These are phyloP conservation scores for Cyclostephanos invisitatus DNA, from an alignment of 108 stramenopile genomes.

Conservation along the genomic window DNA sequence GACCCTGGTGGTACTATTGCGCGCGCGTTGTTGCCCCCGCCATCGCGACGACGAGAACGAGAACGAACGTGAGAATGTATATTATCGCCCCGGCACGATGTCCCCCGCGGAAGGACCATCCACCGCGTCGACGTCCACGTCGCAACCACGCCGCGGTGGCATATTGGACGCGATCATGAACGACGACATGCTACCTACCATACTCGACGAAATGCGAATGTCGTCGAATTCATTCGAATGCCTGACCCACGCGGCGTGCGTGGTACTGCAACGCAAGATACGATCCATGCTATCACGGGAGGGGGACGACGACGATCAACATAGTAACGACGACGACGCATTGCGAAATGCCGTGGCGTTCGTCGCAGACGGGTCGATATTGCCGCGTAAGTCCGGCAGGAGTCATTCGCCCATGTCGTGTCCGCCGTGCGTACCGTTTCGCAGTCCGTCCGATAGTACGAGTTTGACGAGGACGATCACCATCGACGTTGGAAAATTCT, in stretches of 20 bases:
- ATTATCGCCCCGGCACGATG: too few species aligned
- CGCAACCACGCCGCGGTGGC: too few species aligned
- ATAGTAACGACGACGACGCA: neutral
- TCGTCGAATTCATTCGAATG: slow-evolving; percentile 25
- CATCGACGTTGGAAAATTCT: slow-evolving; percentile 53
- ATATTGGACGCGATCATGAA: too few species aligned
- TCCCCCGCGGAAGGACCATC: too few species aligned
- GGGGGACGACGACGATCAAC: neutral
- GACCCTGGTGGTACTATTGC: neutral
- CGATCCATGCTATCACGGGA: slow-evolving; percentile 38
- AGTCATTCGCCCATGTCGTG: slow-evolving; percentile 72
- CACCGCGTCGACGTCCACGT: too few species aligned
- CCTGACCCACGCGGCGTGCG: slow-evolving; percentile 61
- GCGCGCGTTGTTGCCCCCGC: neutral
- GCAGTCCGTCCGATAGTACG: slow-evolving; percentile 54
- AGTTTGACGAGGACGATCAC: slow-evolving; percentile 40
- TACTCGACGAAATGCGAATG: neutral
- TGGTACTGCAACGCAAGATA: slow-evolving; percentile 64
- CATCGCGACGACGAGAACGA: too few species aligned
- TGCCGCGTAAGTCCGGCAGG: slow-evolving; percentile 83
- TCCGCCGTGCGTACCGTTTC: slow-evolving; percentile 77
- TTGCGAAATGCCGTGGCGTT: slow-evolving; percentile 70
- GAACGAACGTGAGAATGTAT: too few species aligned
- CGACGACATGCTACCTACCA: slow-evolving; percentile 2
- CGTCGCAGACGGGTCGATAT: slow-evolving; percentile 74